Conservation (phyloP, 257 asterid species). For the Solanum infundibuliforme region DNA sequence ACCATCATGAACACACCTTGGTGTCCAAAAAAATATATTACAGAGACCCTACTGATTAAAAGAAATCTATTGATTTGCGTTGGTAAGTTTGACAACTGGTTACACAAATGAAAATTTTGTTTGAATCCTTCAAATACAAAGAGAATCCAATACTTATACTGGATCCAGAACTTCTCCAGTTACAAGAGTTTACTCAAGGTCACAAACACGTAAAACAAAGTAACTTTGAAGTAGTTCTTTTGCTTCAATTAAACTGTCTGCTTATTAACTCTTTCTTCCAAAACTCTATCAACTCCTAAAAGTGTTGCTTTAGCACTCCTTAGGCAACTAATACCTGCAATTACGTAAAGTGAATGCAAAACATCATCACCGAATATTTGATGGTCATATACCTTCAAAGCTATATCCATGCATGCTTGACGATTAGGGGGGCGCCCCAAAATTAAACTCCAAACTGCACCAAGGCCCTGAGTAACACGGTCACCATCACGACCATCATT, state of each 20-base stretch:
- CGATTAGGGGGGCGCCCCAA: conserved; percentile 77
- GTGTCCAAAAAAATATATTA: background rate
- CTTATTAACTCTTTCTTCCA: background rate
- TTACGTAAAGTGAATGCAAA: background rate
- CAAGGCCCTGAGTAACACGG: conserved; percentile 96
- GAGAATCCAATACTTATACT: background rate
- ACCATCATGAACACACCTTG: background rate
- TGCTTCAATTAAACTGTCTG: background rate
- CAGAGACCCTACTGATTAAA: background rate
- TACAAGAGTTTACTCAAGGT: background rate
- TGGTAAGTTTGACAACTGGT: background rate
- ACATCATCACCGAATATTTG: conserved; percentile 1
- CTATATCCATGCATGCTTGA: conserved; percentile 84
- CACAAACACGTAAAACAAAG: background rate
- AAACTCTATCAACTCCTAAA: background rate
- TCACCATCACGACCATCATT: conserved; percentile 64
- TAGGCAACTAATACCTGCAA: background rate
- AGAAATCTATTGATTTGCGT: background rate
- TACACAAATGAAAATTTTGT: background rate
- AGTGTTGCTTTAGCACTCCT: background rate
- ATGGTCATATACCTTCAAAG: conserved; percentile 57
- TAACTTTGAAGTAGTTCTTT: background rate
- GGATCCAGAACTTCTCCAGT: background rate
- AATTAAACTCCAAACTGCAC: conserved; percentile 88
- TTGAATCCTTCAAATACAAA: background rate